Evolutionary conservation across 2,329 filamentous ascomycete genomes (phyloP), one percentile per base, ranked within the genome.

Genomic region (Botrytis fragariae): DNA sequence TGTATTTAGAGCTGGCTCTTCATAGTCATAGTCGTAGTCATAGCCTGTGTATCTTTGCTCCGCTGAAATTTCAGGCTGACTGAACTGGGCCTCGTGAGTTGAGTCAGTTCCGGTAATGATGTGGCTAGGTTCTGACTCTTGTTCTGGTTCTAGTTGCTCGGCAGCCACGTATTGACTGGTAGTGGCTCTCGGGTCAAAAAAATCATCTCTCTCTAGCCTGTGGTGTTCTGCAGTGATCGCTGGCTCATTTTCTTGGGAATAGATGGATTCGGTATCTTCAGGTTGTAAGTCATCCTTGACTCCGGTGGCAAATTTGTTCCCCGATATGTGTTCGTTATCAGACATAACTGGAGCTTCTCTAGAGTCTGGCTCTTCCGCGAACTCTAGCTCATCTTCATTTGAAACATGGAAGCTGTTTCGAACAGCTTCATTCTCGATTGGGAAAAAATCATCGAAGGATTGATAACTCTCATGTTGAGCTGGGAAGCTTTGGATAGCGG

Each of bases 321-420:
- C 37, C 3, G 18, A 5, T 0, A 25, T 16, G 1, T 32, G 20
- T 32, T 57, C 18, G 4, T 2, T 22, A 2, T 22, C 18, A 42
- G 45, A 7, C 6, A 32, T 1, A 4, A 22, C 1, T 22, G 9
- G 18, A 6, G 12, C 10, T 42, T 54, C 64, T 54, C 8, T 29
- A 3, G 18, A 57, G 22, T 18, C 1, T 32, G 18, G 25, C 1
- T 42, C 45, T 1, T 20, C 8, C 3, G 0, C 10, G 4, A 9
- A 29, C 18, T 68, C 35, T 42, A 29, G 4, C 12, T 22, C 1
- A 16, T 57, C 1, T 5, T 57, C 35, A 32, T 39, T 16, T 32
- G 25, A 2, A 57, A 9, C 9, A 9, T 32, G 20, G 18, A 6
- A 57, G 5, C 10, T 42, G 12, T 22, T 57, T 18, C 1, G 1